A percentile compares a stretch with the other conserved stretches of the same genome.
Evolutionary conservation across 768 basidiomycete species (phyloP).

Genomic region (Leccinum fibrillosum): DNA sequence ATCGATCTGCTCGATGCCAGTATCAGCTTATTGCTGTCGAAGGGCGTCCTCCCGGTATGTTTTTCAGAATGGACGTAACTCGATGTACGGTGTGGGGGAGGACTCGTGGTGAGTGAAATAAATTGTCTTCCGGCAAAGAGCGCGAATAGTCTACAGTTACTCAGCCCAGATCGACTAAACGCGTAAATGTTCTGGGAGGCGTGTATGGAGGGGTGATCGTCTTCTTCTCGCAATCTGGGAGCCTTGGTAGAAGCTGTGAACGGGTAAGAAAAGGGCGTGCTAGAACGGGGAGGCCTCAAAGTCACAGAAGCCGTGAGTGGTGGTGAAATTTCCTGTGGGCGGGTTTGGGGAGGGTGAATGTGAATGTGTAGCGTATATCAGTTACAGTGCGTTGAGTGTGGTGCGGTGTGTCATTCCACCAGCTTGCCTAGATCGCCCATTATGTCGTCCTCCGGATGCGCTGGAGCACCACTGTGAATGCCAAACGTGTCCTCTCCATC

Average conservation of each 20-base stretch:
- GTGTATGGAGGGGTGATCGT: conserved; percentile 14
- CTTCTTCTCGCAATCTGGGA: conserved; percentile 43
- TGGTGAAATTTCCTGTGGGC: too few species aligned
- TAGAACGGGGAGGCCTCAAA: conserved; percentile 10
- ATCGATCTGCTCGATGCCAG: conserved; percentile 30
- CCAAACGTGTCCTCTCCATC: conserved; percentile 29
- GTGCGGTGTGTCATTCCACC: conserved; percentile 27
- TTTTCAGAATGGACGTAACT: conserved; percentile 30
- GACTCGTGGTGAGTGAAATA: conserved; percentile 11
- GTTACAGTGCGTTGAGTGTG: too few species aligned
- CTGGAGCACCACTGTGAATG: neutral
- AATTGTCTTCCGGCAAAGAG: conserved; percentile 11
- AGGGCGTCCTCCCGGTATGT: conserved; percentile 45
- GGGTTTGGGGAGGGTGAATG: too few species aligned
- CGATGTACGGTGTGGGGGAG: conserved; percentile 10
- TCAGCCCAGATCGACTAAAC: conserved; percentile 13
- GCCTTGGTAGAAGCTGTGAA: conserved; percentile 59
- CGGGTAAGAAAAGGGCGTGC: conserved; percentile 36
- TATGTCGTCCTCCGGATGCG: conserved; percentile 54
- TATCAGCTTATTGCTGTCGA: conserved; percentile 40
- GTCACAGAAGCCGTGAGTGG: too few species aligned
- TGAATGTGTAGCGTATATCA: too few species aligned
- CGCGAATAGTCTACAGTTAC: neutral
- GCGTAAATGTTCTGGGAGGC: conserved; percentile 20
- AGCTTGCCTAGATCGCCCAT: conserved; percentile 66